Conservation (phyloP, 495 filamentous ascomycete genomes). For the Penicillium longicatenatum region DNA sequence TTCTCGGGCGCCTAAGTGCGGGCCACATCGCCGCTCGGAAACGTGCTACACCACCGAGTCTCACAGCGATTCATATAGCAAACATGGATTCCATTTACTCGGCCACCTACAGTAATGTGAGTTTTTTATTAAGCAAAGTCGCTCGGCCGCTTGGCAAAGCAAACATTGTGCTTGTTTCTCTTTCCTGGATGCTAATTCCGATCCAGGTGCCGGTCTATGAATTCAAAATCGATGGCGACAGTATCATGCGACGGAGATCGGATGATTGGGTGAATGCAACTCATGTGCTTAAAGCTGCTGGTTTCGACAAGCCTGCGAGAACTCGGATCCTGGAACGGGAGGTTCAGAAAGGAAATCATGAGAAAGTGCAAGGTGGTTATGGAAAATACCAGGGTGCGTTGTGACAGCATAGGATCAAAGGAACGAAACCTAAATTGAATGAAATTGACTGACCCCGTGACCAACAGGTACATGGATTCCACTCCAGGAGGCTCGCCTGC, state of each 20-base stretch:
- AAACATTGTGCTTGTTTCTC: neutral
- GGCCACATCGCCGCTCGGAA: slow-evolving; percentile 4
- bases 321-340: slow-evolving; percentile 95
- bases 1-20: neutral
- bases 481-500: slow-evolving; percentile 72
- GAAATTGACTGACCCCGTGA: slow-evolving; percentile 12
- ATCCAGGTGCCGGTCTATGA: slow-evolving; percentile 86
- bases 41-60: slow-evolving; percentile 9
- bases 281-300: slow-evolving; percentile 88
- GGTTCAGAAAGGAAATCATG: slow-evolving; percentile 92
- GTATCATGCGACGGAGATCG: slow-evolving; percentile 84
- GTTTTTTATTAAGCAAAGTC: slow-evolving; percentile 26
- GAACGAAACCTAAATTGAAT: neutral
- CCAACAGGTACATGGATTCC: slow-evolving; percentile 90
- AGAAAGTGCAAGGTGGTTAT: slow-evolving; percentile 97
- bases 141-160: neutral
- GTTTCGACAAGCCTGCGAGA: slow-evolving; percentile 84
- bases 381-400: slow-evolving; percentile 91
- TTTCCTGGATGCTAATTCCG: neutral
- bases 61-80: slow-evolving; percentile 42
- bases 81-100: slow-evolving; percentile 65
- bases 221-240: slow-evolving; percentile 73
- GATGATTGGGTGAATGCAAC: slow-evolving; percentile 97
- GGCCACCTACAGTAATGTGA: slow-evolving; percentile 92
- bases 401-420: neutral